phyloP scores from a whole-genome alignment of 306 rosid genomes.

The Prunus mongolica region DNA sequence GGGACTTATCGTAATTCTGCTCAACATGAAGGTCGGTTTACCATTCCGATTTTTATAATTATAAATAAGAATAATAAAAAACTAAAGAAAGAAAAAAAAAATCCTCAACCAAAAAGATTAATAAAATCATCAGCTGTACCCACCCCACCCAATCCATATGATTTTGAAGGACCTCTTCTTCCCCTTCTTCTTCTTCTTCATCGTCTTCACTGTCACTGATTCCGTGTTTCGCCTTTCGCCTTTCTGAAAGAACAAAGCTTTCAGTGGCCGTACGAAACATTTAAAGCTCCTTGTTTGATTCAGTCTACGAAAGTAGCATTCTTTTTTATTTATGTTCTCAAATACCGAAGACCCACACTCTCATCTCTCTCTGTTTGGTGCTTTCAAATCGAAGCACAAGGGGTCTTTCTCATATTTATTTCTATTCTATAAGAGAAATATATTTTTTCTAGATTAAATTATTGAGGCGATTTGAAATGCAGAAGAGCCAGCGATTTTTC shows the following conservation, averaged over 20 bases:
- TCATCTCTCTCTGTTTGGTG: background rate
- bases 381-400: conserved; percentile 28
- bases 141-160: conserved; percentile 54
- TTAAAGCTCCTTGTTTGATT: conserved; percentile 28
- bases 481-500: conserved; percentile 33
- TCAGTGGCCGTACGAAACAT: conserved; percentile 5
- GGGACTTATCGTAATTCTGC: conserved; percentile 11
- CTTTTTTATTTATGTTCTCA: background rate
- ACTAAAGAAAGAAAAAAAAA: background rate
- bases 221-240: conserved; percentile 7
- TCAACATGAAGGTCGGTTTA: background rate
- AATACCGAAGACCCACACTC: background rate
- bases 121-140: conserved; percentile 38
- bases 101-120: background rate
- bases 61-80: no score
- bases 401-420: conserved; percentile 2
- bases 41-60: background rate
- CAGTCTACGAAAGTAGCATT: conserved; percentile 21
- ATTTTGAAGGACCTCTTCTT: conserved; percentile 8
- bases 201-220: conserved; percentile 47
- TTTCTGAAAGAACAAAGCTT: conserved; percentile 13
- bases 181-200: background rate
- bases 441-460: background rate
- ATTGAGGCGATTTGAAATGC: conserved; percentile 36
- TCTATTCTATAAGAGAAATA: background rate